phyloP scores from a whole-genome alignment of 345 rosid genomes.

The Zanthoxylum bungeanum region DNA sequence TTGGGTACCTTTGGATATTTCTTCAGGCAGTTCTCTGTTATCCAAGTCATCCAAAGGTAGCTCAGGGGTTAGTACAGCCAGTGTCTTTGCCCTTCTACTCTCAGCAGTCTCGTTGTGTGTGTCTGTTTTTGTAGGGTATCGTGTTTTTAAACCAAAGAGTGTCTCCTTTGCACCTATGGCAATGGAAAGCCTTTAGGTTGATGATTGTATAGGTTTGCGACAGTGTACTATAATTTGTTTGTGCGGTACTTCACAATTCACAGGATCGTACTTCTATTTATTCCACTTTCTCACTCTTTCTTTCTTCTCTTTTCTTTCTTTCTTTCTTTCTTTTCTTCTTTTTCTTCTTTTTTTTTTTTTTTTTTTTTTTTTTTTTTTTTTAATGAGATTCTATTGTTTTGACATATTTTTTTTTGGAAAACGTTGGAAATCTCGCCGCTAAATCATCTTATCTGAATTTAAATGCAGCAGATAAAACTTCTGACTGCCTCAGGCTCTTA shows the following conservation, averaged over 20 bases:
- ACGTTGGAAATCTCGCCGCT: no score
- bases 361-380: no score
- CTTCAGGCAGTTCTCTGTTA: constrained; percentile 37
- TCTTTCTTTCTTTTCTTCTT: no score
- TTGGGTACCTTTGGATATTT: constrained; percentile 71
- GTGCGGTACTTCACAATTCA: constrained; percentile 22
- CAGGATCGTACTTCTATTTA: constrained; percentile 20
- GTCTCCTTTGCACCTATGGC: constrained; percentile 48
- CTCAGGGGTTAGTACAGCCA: constrained; percentile 42
- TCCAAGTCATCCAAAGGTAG: constrained; percentile 31
- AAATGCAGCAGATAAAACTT: no score
- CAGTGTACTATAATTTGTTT: constrained; percentile 22
- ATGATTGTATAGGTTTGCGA: constrained; percentile 8
- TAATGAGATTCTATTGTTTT: no score
- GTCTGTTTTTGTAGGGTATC: constrained; percentile 65
- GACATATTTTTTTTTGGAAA: no score
- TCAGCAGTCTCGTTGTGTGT: constrained; percentile 56
- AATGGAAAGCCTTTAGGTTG: constrained; percentile 40
- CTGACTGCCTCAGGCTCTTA: no score
- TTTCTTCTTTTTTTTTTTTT: no score
- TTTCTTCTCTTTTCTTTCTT: no score
- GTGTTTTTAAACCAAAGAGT: constrained; percentile 29
- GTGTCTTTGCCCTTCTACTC: constrained; percentile 59
- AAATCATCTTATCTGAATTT: no score
- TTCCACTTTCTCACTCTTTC: no score